These are phyloP conservation scores for Fraxinus nigra DNA, from an alignment of 305 asterid species.

Conservation along the genomic window DNA sequence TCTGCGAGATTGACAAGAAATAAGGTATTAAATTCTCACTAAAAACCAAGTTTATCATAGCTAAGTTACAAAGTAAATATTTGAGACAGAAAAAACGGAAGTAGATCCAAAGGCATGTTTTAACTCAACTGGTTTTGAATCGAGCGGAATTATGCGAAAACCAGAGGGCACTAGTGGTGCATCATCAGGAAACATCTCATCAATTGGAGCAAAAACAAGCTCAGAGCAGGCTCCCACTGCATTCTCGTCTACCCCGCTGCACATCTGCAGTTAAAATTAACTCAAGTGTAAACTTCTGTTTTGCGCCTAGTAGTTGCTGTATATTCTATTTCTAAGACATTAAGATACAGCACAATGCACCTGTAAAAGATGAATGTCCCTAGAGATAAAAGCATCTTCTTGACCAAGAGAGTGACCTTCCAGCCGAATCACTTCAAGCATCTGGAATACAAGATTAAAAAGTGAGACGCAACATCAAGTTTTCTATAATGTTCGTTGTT, in stretches of 20 bases:
- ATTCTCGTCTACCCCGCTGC: slow-evolving; percentile 86
- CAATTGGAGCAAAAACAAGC: slow-evolving; percentile 87
- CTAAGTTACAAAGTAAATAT: not conserved
- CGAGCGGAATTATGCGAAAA: slow-evolving; percentile 79
- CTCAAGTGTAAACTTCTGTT: not conserved
- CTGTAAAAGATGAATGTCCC: slow-evolving; percentile 89
- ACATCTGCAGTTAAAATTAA: slow-evolving; percentile 49
- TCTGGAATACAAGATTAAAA: slow-evolving; percentile 35
- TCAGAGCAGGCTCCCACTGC: slow-evolving; percentile 84
- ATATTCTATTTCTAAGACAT: not conserved
- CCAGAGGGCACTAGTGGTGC: slow-evolving; percentile 87
- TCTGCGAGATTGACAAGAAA: not conserved
- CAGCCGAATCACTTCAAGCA: slow-evolving; percentile 86
- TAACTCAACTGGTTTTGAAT: slow-evolving; percentile 75
- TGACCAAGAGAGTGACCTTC: slow-evolving; percentile 77
- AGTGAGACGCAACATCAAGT: not conserved
- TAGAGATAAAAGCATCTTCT: slow-evolving; percentile 74
- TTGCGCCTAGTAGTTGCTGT: not conserved
- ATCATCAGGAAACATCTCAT: slow-evolving; percentile 90
- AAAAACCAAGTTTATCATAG: not conserved
- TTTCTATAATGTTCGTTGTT: not conserved
- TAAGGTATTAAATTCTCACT: not conserved
- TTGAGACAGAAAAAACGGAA: not conserved
- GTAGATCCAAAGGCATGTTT: not conserved
- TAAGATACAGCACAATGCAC: slow-evolving; percentile 28